Conservation (phyloP, 1,139 yeast genomes). For the Suhomyces panamericanus region DNA sequence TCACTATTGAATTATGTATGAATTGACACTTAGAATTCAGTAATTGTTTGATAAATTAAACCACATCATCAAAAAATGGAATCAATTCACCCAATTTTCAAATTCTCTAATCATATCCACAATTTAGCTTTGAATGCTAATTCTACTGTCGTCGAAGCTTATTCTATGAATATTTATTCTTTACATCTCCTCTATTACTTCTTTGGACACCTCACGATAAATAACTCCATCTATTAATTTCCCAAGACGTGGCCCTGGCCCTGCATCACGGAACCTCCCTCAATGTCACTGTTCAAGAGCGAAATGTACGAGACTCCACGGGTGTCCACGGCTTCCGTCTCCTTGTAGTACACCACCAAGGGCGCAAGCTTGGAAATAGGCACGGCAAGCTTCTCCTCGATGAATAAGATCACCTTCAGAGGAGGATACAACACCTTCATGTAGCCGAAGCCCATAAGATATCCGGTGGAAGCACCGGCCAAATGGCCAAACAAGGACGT, state of each 20-base stretch:
- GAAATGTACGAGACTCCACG: constrained; percentile 45
- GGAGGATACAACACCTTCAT: constrained; percentile 65
- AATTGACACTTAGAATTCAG: no score
- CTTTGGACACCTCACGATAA: no score
- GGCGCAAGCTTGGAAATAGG: constrained; percentile 56
- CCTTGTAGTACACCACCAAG: constrained; percentile 54
- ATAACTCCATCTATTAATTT: constrained; percentile 1
- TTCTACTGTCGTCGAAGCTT: no score
- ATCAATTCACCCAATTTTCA: no score
- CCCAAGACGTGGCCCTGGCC: constrained; percentile 41
- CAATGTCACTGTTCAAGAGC: constrained; percentile 30
- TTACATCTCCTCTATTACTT: no score
- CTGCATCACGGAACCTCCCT: constrained; percentile 22
- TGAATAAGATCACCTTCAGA: constrained; percentile 59
- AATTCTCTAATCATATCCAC: no score
- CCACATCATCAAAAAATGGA: no score
- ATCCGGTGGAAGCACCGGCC: constrained; percentile 44
- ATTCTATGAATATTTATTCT: no score
- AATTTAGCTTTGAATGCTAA: no score
- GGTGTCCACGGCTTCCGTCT: constrained; percentile 51
- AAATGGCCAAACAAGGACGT: constrained; percentile 79
- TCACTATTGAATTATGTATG: no score
- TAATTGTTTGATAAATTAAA: no score
- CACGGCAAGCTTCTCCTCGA: constrained; percentile 55
- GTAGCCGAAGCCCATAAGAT: constrained; percentile 55